Base-by-base conservation (phyloP, 495 filamentous ascomycete genomes). In the Lasiosphaeria ovina region DNA sequence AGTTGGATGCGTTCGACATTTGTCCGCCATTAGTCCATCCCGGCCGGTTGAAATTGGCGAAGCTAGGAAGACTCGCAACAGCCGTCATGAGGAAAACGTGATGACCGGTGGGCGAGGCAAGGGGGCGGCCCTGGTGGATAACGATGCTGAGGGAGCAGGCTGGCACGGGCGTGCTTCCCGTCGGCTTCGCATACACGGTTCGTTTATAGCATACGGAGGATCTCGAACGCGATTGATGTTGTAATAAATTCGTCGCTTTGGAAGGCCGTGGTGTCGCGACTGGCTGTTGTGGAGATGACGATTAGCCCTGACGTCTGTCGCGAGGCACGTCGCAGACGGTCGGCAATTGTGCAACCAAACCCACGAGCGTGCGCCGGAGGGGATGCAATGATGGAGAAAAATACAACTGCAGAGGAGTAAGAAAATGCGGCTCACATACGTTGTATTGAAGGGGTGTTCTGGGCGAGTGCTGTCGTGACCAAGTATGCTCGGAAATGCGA, bases 21-120 rank as follows among this genome's bases (percentile, higher is more conserved):
- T 89, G 84, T 73, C 85, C 86, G 78, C 85, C 85, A 85, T 87
- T 87, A 87, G 82, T 77, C 86, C 85, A 88, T 86, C 79, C 78
- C 74, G 84, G 76, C 60, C 85, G 80, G 59, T 78, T 83, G 64
- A 79, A 75, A 60, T 79, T 80, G 79, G 92, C 87, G 74, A 97
- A 92, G 76, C 87, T 93, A 75, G 90, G 90, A 62, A 90, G 92
- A 78, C 86, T 90, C 70, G 92, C 94, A 77, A 98, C 93, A 76
- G 94, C 94, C 84, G 94, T 98, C 94, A 98, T 98, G 72, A 66
- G 69, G 70, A 71, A 67, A 62, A 60, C 54, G 64, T 62, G 59
- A 59, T 48, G 52, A 45, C 59, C 49, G 62, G 52, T 50, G 56
- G 62, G 32, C n/a, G 59, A 61, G 36, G 57, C 44, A 34, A 24